A percentile compares a stretch with the other conserved stretches of the same genome.
Evolutionary conservation across 1,284 basidiomycete genomes (phyloP).

Genomic region (Sanghuangporus sanghuang): DNA sequence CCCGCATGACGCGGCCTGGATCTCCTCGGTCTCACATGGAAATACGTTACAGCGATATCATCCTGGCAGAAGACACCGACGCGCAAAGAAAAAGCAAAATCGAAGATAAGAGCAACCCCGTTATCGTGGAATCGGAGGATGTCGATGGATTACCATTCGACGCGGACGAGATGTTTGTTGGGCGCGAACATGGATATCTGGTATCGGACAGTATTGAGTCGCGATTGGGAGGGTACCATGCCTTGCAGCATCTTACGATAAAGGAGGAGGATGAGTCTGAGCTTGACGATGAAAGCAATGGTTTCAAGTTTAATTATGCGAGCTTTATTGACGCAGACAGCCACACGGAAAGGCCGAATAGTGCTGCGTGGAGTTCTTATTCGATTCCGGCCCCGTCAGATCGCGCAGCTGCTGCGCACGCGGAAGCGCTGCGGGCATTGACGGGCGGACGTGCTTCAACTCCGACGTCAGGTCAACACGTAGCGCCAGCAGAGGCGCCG

Average conservation of each 20-base stretch:
- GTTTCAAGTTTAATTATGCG: not conserved
- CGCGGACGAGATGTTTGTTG: slow-evolving; percentile 5
- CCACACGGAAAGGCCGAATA: not conserved
- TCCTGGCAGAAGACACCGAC: not conserved
- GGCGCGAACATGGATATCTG: slow-evolving; percentile 11
- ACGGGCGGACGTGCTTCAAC: slow-evolving; percentile 3
- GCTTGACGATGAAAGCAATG: not conserved
- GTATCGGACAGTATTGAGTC: slow-evolving; percentile 3
- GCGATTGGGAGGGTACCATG: not conserved
- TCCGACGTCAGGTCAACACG: not conserved
- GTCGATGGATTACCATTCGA: slow-evolving; percentile 7
- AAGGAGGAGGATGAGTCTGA: slow-evolving; percentile 17
- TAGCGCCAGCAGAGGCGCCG: not conserved
- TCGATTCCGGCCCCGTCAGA: slow-evolving; percentile 3
- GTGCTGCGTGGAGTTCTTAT: not conserved
- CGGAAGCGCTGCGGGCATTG: slow-evolving; percentile 12
- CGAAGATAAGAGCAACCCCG: not conserved
- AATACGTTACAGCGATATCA: not conserved
- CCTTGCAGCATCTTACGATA: slow-evolving; percentile 15
- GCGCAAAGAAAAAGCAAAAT: not conserved
- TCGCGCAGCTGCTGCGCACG: slow-evolving; percentile 12
- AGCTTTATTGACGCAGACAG: not conserved
- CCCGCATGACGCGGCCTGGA: not conserved
- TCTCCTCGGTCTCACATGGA: not conserved
- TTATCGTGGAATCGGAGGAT: slow-evolving; percentile 13